Evolutionary conservation across 2,329 filamentous ascomycete species (phyloP).

Genomic region (Cercospora zeina): DNA sequence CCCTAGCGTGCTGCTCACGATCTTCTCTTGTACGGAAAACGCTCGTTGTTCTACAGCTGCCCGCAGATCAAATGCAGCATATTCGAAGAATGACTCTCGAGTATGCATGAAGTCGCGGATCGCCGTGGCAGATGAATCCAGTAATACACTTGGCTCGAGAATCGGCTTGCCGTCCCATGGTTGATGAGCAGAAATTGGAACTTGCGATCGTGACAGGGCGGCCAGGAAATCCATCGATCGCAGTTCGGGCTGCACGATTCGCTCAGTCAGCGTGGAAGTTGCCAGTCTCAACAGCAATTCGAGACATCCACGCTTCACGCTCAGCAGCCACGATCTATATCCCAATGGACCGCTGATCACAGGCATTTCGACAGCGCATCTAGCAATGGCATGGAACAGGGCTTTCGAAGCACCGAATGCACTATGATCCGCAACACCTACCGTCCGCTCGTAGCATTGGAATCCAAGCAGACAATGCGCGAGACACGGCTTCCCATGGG

Average conservation of each 20-base stretch:
- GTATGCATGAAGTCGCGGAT: conserved; percentile 76
- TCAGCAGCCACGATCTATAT: conserved; percentile 45
- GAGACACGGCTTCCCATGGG: conserved; percentile 76
- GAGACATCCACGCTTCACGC: conserved; percentile 48
- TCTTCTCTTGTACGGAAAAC: conserved; percentile 56
- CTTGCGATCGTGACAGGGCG: conserved; percentile 69
- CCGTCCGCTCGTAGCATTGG: conserved; percentile 67
- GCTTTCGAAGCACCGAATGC: conserved; percentile 71
- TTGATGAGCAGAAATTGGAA: conserved; percentile 63
- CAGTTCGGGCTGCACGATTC: conserved; percentile 74
- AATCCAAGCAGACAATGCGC: conserved; percentile 92
- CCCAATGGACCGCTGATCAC: conserved; percentile 52
- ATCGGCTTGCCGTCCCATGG: conserved; percentile 70
- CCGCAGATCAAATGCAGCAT: conserved; percentile 81
- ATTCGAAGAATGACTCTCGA: conserved; percentile 77
- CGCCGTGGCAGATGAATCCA: conserved; percentile 65
- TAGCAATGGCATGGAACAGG: conserved; percentile 77
- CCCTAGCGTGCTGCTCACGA: conserved; percentile 70
- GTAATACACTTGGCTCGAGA: conserved; percentile 64
- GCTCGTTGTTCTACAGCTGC: conserved; percentile 52
- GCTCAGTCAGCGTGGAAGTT: conserved; percentile 75
- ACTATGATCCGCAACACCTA: conserved; percentile 68
- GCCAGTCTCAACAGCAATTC: conserved; percentile 77
- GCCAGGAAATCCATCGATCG: conserved; percentile 78
- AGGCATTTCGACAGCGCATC: conserved; percentile 52